Base-by-base conservation (phyloP, 2,329 filamentous ascomycete genomes). In the Monilinia fructigena region DNA sequence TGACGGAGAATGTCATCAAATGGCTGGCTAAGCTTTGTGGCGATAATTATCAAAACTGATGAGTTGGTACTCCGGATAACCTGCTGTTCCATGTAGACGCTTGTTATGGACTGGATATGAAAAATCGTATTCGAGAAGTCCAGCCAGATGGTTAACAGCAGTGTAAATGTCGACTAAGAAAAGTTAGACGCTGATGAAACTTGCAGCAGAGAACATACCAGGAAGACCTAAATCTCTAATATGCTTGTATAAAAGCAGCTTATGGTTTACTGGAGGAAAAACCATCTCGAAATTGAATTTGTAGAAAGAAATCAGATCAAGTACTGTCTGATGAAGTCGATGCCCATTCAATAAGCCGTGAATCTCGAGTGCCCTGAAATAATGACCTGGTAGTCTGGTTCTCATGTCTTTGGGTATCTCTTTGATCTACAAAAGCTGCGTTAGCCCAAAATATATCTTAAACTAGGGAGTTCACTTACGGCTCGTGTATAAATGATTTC, bases 1-100 rank as follows among this genome's bases (percentile, higher is more conserved):
- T 81, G 80, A 53, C 88, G 80, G 63, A 80, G 76, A 16, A 82
- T 73, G 28, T 80, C 79, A 72, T 92, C 86, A 55, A 97, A 86
- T 0, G 94, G 92, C 72, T 92, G 93, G 26, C 90, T 81, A 2
- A 97, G 77, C 73, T 97, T 97, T 4, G 89, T 87, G 4, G 90
- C 86, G 18, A 96, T 82, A 2, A 97, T 80, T 4, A 97, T 77
- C 4, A 92, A 92, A 79, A 4, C 88, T 82, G 65, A 92, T 81
- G 1, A 97, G 79, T 54, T 90, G 85, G 7, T 91, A 80, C 74
- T 98, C 95, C 0, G 95, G 92, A 69, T 89, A 84, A 61, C 86
- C 81, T 20, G 88, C 78, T 11, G 84, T 78, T 35, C 81, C 78
- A 55, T 66, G 61, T 67, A 81, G 78, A 68, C 78, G 78, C 63